These are phyloP conservation scores for Astragalus membranaceus DNA, from an alignment of 306 rosid species.

Conservation along the genomic window DNA sequence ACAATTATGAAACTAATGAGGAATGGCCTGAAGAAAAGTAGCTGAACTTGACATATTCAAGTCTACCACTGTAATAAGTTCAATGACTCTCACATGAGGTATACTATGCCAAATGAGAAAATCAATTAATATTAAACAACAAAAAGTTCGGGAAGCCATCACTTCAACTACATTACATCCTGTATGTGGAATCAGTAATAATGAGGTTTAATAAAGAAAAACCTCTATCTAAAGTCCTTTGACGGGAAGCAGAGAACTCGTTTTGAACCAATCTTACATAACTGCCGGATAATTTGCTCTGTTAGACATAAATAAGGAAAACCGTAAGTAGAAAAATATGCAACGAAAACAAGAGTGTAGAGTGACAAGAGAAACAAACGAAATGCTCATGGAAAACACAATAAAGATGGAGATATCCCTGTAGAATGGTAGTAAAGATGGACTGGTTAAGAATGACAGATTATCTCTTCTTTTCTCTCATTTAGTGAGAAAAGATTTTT, in stretches of 20 bases:
- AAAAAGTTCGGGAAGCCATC: neutral
- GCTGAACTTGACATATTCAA: slow-evolving; percentile 9
- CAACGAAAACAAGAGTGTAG: neutral
- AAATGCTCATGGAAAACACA: neutral
- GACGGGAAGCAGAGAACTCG: slow-evolving; percentile 36
- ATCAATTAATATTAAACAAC: neutral
- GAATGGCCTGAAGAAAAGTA: neutral
- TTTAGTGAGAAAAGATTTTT: no score
- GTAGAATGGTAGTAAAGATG: no score
- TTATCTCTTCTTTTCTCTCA: no score
- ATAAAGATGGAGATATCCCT: no score
- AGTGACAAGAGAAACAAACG: neutral
- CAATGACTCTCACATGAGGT: neutral
- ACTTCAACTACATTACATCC: neutral
- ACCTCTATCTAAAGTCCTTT: slow-evolving; percentile 49
- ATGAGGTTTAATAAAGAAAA: slow-evolving; percentile 1
- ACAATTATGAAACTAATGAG: neutral
- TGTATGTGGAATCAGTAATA: neutral
- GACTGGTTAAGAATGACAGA: no score
- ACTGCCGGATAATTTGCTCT: slow-evolving; percentile 42
- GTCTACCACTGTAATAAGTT: neutral
- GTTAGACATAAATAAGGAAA: slow-evolving; percentile 8
- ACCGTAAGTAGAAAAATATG: neutral
- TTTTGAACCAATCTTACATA: slow-evolving; percentile 30
- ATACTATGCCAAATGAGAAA: neutral